Base-by-base conservation (phyloP, 768 basidiomycete genomes). In the Lactifluus hygrophoroides region DNA sequence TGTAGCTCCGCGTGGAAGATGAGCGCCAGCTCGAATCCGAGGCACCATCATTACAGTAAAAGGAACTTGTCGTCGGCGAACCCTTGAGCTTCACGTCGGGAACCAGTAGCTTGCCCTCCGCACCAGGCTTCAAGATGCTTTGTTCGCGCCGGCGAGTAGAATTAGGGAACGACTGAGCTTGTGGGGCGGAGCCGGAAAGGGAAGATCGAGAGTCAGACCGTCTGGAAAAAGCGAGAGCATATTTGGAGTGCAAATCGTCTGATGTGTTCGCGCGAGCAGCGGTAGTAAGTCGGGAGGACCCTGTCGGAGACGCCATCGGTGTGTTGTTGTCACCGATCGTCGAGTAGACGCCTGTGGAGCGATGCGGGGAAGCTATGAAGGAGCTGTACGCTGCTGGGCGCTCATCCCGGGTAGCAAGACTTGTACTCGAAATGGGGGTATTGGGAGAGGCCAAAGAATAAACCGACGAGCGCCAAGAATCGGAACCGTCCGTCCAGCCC, bases 401-500 rank as follows among this genome's bases (percentile, higher is more conserved):
- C 35, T 68, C 66, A 5, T 69, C 66, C 28, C 17, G 70, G 64
- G 65, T 73, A 67, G 48, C 68, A 68, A 60, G 68, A 58, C 40
- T 53, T 6, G 59, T 23, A 43, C 49, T 48, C 42, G 57, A 53
- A 48, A 52, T 35, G 32, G 60, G 47, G 38, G 71, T 67, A 49
- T 74, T 72, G 8, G 76, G 77, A 3, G 77, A 66, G 3, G 76
- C 67, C 58, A 83, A 74, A 52, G 74, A 76, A 69, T 88, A 88
- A 1, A 85, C 77, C 4, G 74, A 73, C 0, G 82, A 73, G n/a
- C 86, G 81, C 86, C 86, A 88, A 0, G 80, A 82, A 54, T 81
- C 74, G 23, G 76, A 77, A 51, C 82, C 81, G 60, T 87, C 85
- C 2, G 79, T 84, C 86, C 86, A 87, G 14, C 86, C 86, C 0